Evolutionary conservation across 2,329 filamentous ascomycete genomes (phyloP), one percentile per base, ranked within the genome.

Genomic region (Claviceps sp.): DNA sequence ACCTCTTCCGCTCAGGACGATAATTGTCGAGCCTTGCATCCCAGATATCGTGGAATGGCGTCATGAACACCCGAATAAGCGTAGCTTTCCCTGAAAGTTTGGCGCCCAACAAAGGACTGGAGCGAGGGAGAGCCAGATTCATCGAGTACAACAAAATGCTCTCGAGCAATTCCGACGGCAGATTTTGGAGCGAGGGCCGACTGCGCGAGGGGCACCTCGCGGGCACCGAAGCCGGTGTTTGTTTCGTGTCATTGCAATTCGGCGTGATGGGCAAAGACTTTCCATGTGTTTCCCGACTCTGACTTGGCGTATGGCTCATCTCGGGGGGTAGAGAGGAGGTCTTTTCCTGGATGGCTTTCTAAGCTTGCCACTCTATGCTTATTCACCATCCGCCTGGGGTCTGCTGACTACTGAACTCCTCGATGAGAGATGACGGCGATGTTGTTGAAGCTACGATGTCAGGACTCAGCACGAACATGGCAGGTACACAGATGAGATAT

Each of bases 91-190:
- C 58, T 8, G 76, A 78, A 14, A 81, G 68, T 45, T 71, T 66
- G 24, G 63, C 59, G 24, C 75, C 73, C 37, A 81, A 64, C 34
- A 68, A 61, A 11, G 61, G 70, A 49, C 68, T 73, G 47, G 70
- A 66, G 5, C 64, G 68, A 30, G 26, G 26, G 8, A 30, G 26
- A 30, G 26, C 26, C 26, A 11, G 8, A 30, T 30, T 30, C 26
- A 0, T 60, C 49, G 75, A 78, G 50, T 73, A 62, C 55, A 75
- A 62, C 50, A 79, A 72, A 47, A 81, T 77, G 30, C 56, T 66
- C 59, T 80, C 75, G 11, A 81, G 67, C 24, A 81, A 65, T 60
- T 81, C 78, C 6, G 70, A 59, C 0, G 78, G 78, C 10, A 81
- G 62, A 37, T 59, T 58, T 50, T 69, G 62, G 19, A 70, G 57